Evolutionary conservation across 768 basidiomycete genomes (phyloP).

Genomic region (Boletus tylopilopsis): DNA sequence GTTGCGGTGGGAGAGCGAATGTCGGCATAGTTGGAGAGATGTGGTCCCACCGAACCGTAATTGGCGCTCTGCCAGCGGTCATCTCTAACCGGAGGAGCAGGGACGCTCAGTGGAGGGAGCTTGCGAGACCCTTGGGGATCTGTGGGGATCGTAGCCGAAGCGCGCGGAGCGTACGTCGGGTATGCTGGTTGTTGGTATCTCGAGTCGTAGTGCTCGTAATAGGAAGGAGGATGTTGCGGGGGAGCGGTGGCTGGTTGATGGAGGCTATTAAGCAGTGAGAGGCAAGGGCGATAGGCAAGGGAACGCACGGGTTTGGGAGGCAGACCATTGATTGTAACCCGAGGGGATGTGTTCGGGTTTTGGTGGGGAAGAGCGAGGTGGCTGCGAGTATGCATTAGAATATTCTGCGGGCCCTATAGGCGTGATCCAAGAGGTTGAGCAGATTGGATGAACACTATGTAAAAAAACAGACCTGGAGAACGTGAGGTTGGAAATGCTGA

Average conservation of each 20-base stretch:
- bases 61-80: conserved; percentile 46
- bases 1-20: conserved; percentile 65
- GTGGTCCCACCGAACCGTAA: conserved; percentile 36
- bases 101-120: conserved; percentile 52
- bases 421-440: conserved; percentile 55
- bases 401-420: conserved; percentile 58
- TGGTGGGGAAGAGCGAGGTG: conserved; percentile 58
- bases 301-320: conserved; percentile 31
- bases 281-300: conserved; percentile 13
- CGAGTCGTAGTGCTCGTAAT: conserved; percentile 55
- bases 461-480: conserved; percentile 82
- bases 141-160: conserved; percentile 45
- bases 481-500: conserved; percentile 83
- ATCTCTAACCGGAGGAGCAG: conserved; percentile 39
- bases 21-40: conserved; percentile 35
- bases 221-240: conserved; percentile 44
- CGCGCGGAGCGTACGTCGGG: conserved; percentile 45
- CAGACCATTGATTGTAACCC: conserved; percentile 45
- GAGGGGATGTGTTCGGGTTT: conserved; percentile 55
- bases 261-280: conserved; percentile 1
- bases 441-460: conserved; percentile 49
- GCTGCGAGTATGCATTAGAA: conserved; percentile 58
- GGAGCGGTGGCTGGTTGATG: conserved; percentile 34
- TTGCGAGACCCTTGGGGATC: conserved; percentile 52
- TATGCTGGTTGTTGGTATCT: conserved; percentile 43